Percentiles rank a stretch among this genome's conserved stretches.
These are phyloP conservation scores for Curvularia lunata DNA, from an alignment of 2,329 filamentous ascomycete species.

Conservation along the genomic window DNA sequence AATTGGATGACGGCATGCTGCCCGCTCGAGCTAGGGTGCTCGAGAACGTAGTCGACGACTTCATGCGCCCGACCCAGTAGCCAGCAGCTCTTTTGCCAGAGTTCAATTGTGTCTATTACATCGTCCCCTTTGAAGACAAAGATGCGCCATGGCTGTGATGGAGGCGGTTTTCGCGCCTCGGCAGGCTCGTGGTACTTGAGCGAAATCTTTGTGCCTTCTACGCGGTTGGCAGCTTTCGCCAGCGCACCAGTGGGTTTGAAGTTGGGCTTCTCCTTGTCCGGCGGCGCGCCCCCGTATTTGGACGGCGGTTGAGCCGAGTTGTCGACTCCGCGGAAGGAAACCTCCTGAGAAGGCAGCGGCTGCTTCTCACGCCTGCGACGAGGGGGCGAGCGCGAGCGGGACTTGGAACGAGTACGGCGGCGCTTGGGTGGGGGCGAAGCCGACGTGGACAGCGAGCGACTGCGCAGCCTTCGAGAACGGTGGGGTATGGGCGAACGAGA, in stretches of 20 bases:
- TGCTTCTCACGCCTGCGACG: constrained; percentile 51
- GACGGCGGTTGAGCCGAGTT: constrained; percentile 37
- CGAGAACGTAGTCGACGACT: constrained; percentile 82
- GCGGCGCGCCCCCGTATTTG: constrained; percentile 42
- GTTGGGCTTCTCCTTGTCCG: constrained; percentile 85
- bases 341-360: constrained; percentile 55
- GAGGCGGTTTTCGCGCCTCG: constrained; percentile 85
- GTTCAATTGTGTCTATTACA: constrained; percentile 79
- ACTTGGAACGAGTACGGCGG: constrained; percentile 38
- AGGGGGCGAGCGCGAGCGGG: constrained; percentile 50
- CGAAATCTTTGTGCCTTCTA: constrained; percentile 75
- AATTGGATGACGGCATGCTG: constrained; percentile 97
- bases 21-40: constrained; percentile 92
- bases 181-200: constrained; percentile 96
- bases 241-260: constrained; percentile 80
- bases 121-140: constrained; percentile 90
- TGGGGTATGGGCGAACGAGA: constrained; percentile 36
- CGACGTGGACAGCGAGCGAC: constrained; percentile 36
- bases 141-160: constrained; percentile 81
- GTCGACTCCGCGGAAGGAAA: constrained; percentile 52
- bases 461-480: constrained; percentile 33
- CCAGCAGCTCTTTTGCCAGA: constrained; percentile 84
- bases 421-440: constrained; percentile 44
- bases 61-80: constrained; percentile 79
- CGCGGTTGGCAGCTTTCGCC: constrained; percentile 85